Conservation (phyloP, 192 early-diverging fungal genomes). For the Linnemannia zychae region DNA sequence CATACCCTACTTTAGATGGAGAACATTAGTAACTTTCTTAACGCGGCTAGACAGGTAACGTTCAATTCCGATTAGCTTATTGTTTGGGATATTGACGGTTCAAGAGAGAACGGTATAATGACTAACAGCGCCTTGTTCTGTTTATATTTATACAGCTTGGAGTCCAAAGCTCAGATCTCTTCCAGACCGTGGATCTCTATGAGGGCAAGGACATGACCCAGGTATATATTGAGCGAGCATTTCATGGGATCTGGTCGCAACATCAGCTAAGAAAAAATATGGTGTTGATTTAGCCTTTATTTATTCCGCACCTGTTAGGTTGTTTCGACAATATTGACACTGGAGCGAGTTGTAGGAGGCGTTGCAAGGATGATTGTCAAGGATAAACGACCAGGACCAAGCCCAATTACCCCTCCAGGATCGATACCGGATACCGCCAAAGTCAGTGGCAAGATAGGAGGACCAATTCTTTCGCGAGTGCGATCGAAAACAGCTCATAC, state of each 20-base stretch:
- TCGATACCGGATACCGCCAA: conserved; percentile 22
- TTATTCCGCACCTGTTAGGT: conserved; percentile 61
- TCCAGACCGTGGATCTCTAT: conserved; percentile 85
- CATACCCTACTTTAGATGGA: conserved; percentile 74
- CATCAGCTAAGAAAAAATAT: not conserved
- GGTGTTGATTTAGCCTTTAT: not conserved
- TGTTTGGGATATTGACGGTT: conserved; percentile 1
- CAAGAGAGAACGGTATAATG: not conserved
- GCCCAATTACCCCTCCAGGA: conserved; percentile 24
- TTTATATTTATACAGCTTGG: conserved; percentile 68
- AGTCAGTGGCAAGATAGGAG: not conserved
- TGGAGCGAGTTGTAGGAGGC: conserved; percentile 72
- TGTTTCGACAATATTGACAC: conserved; percentile 79
- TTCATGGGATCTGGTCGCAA: not conserved
- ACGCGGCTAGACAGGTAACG: conserved; percentile 72
- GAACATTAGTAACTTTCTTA: conserved; percentile 83
- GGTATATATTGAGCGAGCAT: conserved; percentile 38
- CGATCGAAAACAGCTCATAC: conserved; percentile 44
- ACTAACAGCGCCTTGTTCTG: not conserved
- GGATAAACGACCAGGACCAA: conserved; percentile 48
- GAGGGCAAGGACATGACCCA: conserved; percentile 84
- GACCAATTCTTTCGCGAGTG: conserved; percentile 31
- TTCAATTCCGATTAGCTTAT: not conserved
- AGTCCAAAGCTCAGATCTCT: conserved; percentile 78
- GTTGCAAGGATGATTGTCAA: conserved; percentile 28